Evolutionary conservation across 148 eudicot species (phyloP).

Genomic region (Arbutus unedo): DNA sequence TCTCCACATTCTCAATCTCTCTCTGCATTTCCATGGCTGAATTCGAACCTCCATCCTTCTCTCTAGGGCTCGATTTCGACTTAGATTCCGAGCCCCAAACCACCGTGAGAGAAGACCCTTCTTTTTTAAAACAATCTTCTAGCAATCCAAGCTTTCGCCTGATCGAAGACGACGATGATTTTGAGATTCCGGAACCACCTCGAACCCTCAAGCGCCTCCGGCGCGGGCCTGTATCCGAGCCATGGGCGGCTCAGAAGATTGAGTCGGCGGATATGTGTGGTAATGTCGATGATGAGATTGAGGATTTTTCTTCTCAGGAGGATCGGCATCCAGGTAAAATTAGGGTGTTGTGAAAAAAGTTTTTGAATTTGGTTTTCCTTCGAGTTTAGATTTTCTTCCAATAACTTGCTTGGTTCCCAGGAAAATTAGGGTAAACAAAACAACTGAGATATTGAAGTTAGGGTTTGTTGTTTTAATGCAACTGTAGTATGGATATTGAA

Average conservation of each 20-base stretch:
- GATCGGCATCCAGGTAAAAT: slow-evolving; percentile 26
- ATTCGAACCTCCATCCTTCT: slow-evolving; percentile 79
- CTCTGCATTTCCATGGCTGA: slow-evolving; percentile 40
- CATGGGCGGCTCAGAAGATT: slow-evolving; percentile 19
- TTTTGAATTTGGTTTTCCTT: not conserved
- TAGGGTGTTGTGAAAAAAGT: not conserved
- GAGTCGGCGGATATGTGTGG: slow-evolving; percentile 5
- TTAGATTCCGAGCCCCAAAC: slow-evolving; percentile 35
- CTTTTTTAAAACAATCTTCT: slow-evolving; percentile 11
- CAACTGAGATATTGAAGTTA: not conserved
- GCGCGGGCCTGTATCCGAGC: slow-evolving; percentile 31
- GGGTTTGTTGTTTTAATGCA: slow-evolving; percentile 14
- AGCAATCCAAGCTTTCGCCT: slow-evolving; percentile 13
- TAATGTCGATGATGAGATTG: slow-evolving; percentile 65
- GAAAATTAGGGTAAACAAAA: slow-evolving; percentile 8
- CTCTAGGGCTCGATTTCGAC: slow-evolving; percentile 76
- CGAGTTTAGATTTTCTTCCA: no score
- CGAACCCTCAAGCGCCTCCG: slow-evolving; percentile 53
- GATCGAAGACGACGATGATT: slow-evolving; percentile 32
- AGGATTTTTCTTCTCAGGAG: slow-evolving; percentile 71
- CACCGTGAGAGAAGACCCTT: not conserved
- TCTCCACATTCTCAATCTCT: not conserved
- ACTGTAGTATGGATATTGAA: not conserved
- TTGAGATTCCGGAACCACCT: slow-evolving; percentile 25
- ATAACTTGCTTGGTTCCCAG: not conserved